Conservation (phyloP, 139 green algal species). For the Volvox africanus region DNA sequence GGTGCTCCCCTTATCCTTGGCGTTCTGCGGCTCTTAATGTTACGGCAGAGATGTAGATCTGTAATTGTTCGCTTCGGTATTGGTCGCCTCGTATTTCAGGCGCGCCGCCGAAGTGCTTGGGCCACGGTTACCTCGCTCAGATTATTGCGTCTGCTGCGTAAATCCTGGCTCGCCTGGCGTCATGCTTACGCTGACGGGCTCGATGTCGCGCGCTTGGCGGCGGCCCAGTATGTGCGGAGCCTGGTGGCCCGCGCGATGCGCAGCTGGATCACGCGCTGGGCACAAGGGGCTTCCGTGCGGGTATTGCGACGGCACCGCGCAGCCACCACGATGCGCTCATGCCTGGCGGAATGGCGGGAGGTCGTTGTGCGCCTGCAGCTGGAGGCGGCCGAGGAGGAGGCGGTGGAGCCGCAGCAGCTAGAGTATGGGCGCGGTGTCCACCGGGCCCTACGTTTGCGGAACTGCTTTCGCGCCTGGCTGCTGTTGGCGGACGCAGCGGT, state of each 20-base stretch:
- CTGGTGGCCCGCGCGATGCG: background rate
- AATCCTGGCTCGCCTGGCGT: background rate
- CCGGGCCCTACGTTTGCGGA: constrained; percentile 22
- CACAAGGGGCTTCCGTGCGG: constrained; percentile 11
- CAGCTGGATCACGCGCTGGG: constrained; percentile 21
- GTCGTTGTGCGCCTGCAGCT: background rate
- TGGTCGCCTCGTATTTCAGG: background rate
- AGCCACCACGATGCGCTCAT: background rate
- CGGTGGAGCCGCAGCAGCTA: background rate
- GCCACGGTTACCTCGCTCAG: background rate
- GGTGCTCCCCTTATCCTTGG: too few species aligned
- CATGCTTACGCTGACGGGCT: too few species aligned
- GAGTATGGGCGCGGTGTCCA: background rate
- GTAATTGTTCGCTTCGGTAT: too few species aligned
- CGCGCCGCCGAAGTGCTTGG: background rate
- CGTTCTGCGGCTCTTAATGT: too few species aligned
- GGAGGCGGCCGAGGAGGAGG: background rate
- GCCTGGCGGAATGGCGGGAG: constrained; percentile 4
- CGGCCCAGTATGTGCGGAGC: too few species aligned
- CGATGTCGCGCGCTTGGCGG: background rate
- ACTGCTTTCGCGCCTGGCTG: constrained; percentile 36
- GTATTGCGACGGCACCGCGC: constrained; percentile 23
- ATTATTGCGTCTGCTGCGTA: background rate
- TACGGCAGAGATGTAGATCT: too few species aligned
- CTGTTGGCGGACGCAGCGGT: background rate